Evolutionary conservation across 2,329 filamentous ascomycete species (phyloP).

Genomic region (Meredithiella fracta): DNA sequence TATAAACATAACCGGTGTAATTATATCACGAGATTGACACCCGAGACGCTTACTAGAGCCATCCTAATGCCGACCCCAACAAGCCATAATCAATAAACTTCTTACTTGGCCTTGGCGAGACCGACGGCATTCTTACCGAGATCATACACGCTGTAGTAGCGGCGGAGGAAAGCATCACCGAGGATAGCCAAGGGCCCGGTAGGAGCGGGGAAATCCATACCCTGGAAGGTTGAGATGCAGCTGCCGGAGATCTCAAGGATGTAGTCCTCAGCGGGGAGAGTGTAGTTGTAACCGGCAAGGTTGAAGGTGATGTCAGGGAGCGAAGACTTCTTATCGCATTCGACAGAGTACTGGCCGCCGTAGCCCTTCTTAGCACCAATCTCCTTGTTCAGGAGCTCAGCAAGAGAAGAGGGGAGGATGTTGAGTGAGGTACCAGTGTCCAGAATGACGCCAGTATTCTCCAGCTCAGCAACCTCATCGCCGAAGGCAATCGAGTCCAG

Average conservation of each 20-base stretch:
- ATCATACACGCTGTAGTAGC: constrained; percentile 93
- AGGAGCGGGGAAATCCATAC: constrained; percentile 80
- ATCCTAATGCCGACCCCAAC: background rate
- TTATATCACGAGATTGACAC: background rate
- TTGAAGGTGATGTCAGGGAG: constrained; percentile 88
- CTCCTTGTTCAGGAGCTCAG: constrained; percentile 92
- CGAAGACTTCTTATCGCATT: constrained; percentile 65
- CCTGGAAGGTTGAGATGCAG: constrained; percentile 96
- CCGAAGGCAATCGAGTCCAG: constrained; percentile 84
- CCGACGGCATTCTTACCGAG: constrained; percentile 77
- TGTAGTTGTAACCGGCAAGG: constrained; percentile 82
- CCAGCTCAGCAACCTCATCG: constrained; percentile 69
- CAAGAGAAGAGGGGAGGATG: constrained; percentile 76
- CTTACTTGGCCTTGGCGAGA: constrained; percentile 63
- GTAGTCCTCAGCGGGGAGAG: constrained; percentile 78
- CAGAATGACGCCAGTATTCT: constrained; percentile 88
- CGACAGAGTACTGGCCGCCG: constrained; percentile 90
- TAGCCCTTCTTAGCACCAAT: constrained; percentile 97
- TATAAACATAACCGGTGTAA: background rate
- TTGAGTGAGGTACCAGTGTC: constrained; percentile 98
- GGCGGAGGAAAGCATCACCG: constrained; percentile 71
- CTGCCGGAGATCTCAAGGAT: constrained; percentile 88
- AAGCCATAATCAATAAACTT: background rate
- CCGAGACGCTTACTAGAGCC: background rate
- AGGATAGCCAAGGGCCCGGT: constrained; percentile 87